These are phyloP conservation scores for Neonectria ditissima DNA, from an alignment of 2,329 filamentous ascomycete species.

Conservation along the genomic window DNA sequence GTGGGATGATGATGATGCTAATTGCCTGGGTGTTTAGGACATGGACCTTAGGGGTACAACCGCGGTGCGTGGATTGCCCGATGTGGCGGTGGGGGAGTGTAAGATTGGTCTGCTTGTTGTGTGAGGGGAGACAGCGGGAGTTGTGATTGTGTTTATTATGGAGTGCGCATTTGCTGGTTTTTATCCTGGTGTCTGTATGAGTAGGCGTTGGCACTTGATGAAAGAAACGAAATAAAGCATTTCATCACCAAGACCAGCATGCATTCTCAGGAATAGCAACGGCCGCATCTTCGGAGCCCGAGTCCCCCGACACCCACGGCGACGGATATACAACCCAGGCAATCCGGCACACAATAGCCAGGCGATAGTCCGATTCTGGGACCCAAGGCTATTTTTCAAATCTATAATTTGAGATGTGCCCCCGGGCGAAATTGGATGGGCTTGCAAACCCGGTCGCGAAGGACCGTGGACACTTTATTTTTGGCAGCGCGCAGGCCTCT, in stretches of 20 bases:
- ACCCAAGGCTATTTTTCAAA: background rate
- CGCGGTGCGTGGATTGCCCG: constrained; percentile 5
- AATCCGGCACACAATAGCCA: constrained; percentile 6
- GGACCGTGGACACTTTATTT: constrained; percentile 14
- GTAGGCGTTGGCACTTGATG: background rate
- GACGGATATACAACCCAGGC: background rate
- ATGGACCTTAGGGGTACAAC: constrained; percentile 16
- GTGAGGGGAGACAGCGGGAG: background rate
- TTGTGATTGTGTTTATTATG: background rate
- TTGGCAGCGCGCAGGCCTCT: background rate
- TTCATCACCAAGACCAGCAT: background rate
- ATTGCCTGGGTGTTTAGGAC: constrained; percentile 18
- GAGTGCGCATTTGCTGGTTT: background rate
- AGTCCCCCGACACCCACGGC: background rate
- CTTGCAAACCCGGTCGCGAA: constrained; percentile 7
- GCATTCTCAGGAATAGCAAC: no score
- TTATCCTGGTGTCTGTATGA: background rate
- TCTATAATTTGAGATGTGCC: constrained; percentile 21
- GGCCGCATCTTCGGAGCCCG: no score
- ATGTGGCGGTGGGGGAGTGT: constrained; percentile 12
- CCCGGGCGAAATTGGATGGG: constrained; percentile 24
- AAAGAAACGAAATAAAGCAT: background rate
- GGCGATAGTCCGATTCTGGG: constrained; percentile 1
- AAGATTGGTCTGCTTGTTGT: constrained; percentile 11
- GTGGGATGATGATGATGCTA: constrained; percentile 15